A percentile compares a stretch with the other conserved stretches of the same genome.
Conservation (phyloP, 169 alveolate species). For the Plasmodium vivax region DNA sequence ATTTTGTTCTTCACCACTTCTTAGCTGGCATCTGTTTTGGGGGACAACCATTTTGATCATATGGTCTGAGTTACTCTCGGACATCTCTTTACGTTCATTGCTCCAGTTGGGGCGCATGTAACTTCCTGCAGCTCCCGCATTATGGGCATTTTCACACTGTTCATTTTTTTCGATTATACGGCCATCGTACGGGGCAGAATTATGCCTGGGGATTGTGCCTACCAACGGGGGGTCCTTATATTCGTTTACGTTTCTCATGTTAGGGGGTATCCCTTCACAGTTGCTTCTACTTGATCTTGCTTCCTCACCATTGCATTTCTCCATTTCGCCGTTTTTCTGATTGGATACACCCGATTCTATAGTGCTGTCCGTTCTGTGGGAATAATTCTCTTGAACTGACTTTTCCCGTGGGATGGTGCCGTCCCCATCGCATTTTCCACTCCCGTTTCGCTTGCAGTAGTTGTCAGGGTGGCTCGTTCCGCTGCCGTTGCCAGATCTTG, state of each 20-base stretch:
- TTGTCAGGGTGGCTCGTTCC: background rate
- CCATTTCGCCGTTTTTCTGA: background rate
- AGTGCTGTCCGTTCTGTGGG: background rate
- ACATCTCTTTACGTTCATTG: background rate
- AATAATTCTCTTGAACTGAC: background rate
- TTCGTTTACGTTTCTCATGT: background rate
- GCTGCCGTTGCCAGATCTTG: background rate
- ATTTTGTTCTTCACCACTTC: background rate
- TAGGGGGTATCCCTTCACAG: background rate
- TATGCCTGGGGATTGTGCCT: background rate
- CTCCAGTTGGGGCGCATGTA: background rate
- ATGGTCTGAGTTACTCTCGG: background rate
- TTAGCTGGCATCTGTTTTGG: background rate
- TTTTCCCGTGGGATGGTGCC: background rate
- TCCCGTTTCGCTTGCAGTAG: background rate
- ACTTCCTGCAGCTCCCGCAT: background rate
- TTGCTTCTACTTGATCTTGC: background rate
- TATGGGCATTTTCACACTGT: background rate
- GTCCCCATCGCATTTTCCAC: background rate
- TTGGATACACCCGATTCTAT: background rate
- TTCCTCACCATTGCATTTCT: background rate
- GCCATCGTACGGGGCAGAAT: background rate
- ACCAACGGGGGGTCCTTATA: background rate
- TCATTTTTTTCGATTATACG: background rate
- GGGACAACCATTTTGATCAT: background rate